phyloP scores from a whole-genome alignment of 176 grass and related monocot species.

The Hordeum vulgare region DNA sequence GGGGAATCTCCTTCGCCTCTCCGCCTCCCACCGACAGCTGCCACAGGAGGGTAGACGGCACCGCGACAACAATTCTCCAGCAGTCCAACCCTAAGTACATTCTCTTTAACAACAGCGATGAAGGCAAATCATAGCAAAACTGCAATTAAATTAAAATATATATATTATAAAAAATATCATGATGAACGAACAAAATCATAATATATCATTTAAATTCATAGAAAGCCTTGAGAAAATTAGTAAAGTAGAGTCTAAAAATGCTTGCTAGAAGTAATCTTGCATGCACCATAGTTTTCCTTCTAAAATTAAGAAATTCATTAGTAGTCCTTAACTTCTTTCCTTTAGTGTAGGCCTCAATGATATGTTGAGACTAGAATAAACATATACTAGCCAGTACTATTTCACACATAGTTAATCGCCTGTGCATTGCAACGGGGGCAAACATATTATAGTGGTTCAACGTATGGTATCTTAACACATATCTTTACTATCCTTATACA shows the following conservation, averaged over 20 bases:
- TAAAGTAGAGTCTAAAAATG: conserved; percentile 8
- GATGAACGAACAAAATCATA: background rate
- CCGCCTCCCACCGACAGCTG: too few species aligned
- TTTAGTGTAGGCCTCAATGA: conserved; percentile 36
- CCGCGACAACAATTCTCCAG: too few species aligned
- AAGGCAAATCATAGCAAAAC: background rate
- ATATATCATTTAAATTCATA: background rate
- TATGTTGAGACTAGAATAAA: conserved; percentile 34
- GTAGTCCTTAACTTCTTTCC: conserved; percentile 43
- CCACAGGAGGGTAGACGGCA: too few species aligned
- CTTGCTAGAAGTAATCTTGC: conserved; percentile 21
- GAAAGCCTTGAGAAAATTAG: background rate
- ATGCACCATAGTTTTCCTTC: too few species aligned
- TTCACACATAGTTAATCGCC: background rate
- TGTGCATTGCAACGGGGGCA: too few species aligned
- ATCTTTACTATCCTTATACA: too few species aligned
- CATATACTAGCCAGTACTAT: background rate
- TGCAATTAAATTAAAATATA: conserved; percentile 12
- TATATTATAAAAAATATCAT: background rate
- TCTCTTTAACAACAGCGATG: too few species aligned
- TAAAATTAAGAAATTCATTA: too few species aligned
- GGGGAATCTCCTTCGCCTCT: too few species aligned
- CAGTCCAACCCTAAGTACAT: too few species aligned
- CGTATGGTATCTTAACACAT: too few species aligned
- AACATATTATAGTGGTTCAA: too few species aligned